Base-by-base conservation (phyloP, 1,284 basidiomycete species). In the Leccinum huronense region DNA sequence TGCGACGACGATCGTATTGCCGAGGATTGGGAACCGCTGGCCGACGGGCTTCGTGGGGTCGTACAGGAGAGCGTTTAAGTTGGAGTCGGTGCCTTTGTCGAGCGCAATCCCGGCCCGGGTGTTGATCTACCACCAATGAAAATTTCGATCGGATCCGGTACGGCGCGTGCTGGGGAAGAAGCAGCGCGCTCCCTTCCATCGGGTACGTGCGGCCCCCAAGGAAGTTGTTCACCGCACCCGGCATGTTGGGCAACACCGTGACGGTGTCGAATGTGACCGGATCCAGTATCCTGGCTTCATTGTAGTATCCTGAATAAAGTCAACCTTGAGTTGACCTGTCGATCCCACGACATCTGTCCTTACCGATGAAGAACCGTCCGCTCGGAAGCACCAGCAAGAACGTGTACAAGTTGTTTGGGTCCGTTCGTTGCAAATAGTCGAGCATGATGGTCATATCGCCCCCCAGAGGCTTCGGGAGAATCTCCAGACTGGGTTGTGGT, bases 71-170 rank as follows among this genome's bases (percentile, higher is more conserved):
- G 23, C 23, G 23, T 27, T 27, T 27, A 27, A 71, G 71, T 91
- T 91, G 34, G 90, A 89, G 67, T 87, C 79, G 8, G 69, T 80
- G 1, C 83, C 89, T 42, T 90, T 91, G 69, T 91, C 90, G 16
- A 89, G 72, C 2, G 86, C 88, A 10, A 81, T 75, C 13, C 78
- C 84, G 34, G 77, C n/a, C 83, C 83, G 5, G 73, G 76, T 61
- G 85, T 84, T 0, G 88, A 90, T 7, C 92, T 92, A 71, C 92
- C 92, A 66, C 92, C 94, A 45, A 93, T 79, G 10, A 94, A 72
- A 19, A 93, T 72, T 59, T 83, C 80, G 4, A 89, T 75, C n/a
- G 86, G 84, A 61, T 87, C 86, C 0, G 89, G 71, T 91, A 92
- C 0, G 90, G 90, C 0, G 86, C 82, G 62, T 81, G 73, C 68